Conservation (phyloP, 192 early-diverging fungal species). For the Podila verticillata region DNA sequence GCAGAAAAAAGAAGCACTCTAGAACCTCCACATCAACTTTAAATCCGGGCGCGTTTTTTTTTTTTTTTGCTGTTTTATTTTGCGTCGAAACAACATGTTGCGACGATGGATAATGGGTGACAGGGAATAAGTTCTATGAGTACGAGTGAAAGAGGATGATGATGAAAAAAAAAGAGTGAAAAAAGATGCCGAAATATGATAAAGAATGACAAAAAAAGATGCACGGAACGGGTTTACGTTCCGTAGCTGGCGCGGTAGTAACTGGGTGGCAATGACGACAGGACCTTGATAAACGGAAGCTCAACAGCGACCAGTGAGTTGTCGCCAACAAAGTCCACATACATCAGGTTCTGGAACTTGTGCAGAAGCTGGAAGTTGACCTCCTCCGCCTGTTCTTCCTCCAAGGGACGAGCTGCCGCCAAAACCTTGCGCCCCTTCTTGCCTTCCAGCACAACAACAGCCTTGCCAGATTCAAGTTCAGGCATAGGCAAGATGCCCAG, state of each 20-base stretch:
- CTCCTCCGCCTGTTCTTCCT: conserved; percentile 59
- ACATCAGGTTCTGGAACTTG: conserved; percentile 89
- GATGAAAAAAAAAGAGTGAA: conserved; percentile 9
- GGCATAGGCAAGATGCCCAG: conserved; percentile 32
- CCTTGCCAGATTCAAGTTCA: conserved; percentile 43
- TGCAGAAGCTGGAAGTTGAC: conserved; percentile 75
- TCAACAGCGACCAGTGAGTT: conserved; percentile 89
- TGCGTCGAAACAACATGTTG: background rate
- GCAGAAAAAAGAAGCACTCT: background rate
- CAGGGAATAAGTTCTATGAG: conserved; percentile 6
- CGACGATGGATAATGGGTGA: background rate
- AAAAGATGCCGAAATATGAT: background rate
- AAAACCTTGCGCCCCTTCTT: conserved; percentile 36
- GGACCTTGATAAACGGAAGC: conserved; percentile 83
- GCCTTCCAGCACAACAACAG: conserved; percentile 45
- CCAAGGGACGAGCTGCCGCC: conserved; percentile 41
- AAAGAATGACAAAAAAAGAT: background rate
- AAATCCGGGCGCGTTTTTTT: background rate
- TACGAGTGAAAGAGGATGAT: background rate
- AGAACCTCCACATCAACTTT: background rate
- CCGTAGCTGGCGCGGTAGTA: conserved; percentile 90
- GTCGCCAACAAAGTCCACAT: conserved; percentile 73
- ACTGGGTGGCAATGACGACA: conserved; percentile 79
- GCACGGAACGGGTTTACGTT: conserved; percentile 31
- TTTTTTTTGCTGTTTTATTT: conserved; percentile 6